Conservation (phyloP, 257 asterid genomes). For the Solanum raphanifolium region DNA sequence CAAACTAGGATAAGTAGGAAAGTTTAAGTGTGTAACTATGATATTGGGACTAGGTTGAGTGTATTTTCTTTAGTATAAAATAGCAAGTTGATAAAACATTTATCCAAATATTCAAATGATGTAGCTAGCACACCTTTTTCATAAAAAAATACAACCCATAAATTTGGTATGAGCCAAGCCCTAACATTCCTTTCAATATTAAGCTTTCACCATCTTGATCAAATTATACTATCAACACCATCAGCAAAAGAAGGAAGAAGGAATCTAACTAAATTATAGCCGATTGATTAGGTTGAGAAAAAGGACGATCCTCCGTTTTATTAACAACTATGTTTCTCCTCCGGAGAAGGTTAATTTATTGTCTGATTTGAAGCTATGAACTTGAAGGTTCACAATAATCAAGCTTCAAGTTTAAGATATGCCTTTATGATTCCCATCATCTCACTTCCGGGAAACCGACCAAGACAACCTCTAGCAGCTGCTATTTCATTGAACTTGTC, state of each 20-base stretch:
- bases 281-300: neutral
- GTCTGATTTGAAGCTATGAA: neutral
- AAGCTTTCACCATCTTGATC: neutral
- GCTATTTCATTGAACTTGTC: slow-evolving; percentile 64
- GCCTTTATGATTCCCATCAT: slow-evolving; percentile 87
- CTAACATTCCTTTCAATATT: neutral
- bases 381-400: neutral
- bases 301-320: neutral
- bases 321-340: neutral
- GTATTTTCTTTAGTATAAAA: neutral
- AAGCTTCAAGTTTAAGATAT: slow-evolving; percentile 33
- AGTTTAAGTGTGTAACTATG: too few relatives aligned
- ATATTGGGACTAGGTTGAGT: too few relatives aligned
- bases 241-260: neutral
- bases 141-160: neutral
- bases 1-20: too few relatives aligned
- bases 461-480: slow-evolving; percentile 82
- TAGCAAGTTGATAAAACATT: neutral
- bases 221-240: neutral
- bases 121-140: neutral
- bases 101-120: neutral
- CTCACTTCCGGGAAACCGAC: slow-evolving; percentile 81
- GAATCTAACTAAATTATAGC: neutral
- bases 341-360: neutral
- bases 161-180: neutral